phyloP scores from a whole-genome alignment of 140 eudicot species.

The Erigeron philadelphicus region DNA sequence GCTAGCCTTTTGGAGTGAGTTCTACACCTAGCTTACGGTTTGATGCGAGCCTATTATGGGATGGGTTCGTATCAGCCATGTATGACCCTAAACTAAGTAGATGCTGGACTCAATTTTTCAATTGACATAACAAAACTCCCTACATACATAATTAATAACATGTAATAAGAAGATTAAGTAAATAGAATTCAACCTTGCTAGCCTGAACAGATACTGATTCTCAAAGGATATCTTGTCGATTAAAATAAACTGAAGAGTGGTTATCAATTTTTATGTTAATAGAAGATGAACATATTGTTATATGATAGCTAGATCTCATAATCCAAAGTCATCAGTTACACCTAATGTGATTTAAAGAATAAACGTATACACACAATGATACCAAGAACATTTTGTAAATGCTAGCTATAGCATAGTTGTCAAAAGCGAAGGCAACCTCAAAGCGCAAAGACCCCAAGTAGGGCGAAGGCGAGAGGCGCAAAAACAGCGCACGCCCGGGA shows the following conservation, averaged over 20 bases:
- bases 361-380: too few species aligned
- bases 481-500: too few species aligned
- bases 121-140: not conserved
- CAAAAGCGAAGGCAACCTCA: too few species aligned
- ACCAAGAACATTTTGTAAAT: too few species aligned
- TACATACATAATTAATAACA: not conserved
- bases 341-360: not conserved
- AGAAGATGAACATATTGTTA: not conserved
- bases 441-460: too few species aligned
- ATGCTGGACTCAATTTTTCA: not conserved
- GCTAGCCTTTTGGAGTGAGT: too few species aligned
- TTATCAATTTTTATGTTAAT: conserved; percentile 5
- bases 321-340: not conserved
- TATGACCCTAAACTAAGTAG: not conserved
- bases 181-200: not conserved
- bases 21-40: too few species aligned
- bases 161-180: not conserved
- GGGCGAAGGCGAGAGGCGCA: too few species aligned
- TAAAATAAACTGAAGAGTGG: not conserved
- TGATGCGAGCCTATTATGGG: too few species aligned
- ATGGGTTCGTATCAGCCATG: too few species aligned
- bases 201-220: not conserved
- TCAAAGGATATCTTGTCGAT: not conserved
- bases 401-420: too few species aligned
- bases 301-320: not conserved